Conservation (phyloP, 345 rosid genomes). For the Nephelium lappaceum region DNA sequence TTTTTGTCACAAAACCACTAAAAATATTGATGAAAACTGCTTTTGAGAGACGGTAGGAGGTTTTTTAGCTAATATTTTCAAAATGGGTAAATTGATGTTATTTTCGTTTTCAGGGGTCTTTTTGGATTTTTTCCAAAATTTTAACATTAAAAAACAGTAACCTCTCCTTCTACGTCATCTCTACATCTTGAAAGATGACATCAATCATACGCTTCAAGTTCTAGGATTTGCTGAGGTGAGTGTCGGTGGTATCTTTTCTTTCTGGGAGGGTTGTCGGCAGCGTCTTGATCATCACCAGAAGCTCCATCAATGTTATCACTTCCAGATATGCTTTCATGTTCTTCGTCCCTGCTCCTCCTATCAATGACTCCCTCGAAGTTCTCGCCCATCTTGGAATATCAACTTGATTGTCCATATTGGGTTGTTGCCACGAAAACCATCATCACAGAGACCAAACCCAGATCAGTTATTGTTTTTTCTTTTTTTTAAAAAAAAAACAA, state of each 20-base stretch:
- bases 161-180: no score
- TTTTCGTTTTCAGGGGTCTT: no score
- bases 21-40: no score
- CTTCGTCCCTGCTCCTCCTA: constrained; percentile 57
- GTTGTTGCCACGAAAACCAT: constrained; percentile 44
- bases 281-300: constrained; percentile 96
- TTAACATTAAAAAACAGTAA: no score
- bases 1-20: no score
- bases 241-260: constrained; percentile 99
- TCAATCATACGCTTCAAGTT: constrained; percentile 80
- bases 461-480: background rate
- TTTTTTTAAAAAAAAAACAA: no score
- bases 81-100: no score
- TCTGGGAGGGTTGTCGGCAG: constrained; percentile 78
- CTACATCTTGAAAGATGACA: constrained; percentile 12
- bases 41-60: no score
- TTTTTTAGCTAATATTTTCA: no score
- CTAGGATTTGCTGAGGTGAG: constrained; percentile 99
- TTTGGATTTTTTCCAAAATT: no score
- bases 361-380: constrained; percentile 34
- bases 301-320: constrained; percentile 92
- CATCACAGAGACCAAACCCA: background rate
- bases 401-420: constrained; percentile 47
- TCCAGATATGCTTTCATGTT: constrained; percentile 93
- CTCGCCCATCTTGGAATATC: constrained; percentile 40